These are phyloP conservation scores for Phytophthora sansomeana DNA, from an alignment of 352 stramenopile genomes.

Conservation along the genomic window DNA sequence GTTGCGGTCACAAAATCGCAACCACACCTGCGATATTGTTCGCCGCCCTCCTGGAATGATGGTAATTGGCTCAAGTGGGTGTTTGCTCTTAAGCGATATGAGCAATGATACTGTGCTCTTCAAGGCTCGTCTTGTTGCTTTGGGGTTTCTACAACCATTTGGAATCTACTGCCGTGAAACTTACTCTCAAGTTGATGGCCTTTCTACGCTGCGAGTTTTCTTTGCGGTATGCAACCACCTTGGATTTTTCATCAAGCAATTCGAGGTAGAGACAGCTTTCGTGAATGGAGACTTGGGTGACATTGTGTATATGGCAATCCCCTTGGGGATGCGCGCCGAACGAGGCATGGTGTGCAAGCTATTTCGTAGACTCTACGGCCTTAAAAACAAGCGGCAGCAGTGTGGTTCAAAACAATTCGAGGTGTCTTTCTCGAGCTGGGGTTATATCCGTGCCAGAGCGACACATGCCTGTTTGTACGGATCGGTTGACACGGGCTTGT, in stretches of 20 bases:
- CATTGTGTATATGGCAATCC: constrained; percentile 34
- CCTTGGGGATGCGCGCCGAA: constrained; percentile 7
- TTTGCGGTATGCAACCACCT: constrained; percentile 27
- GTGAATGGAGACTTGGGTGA: constrained; percentile 27
- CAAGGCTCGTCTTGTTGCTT: no score
- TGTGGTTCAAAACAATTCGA: constrained; percentile 40
- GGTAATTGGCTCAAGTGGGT: constrained; percentile 22
- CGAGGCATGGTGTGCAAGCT: constrained; percentile 31
- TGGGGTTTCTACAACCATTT: no score
- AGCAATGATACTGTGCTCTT: no score
- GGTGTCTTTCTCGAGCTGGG: constrained; percentile 8
- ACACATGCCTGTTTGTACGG: constrained; percentile 15
- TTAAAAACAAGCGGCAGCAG: constrained; percentile 42
- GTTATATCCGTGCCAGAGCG: constrained; percentile 6
- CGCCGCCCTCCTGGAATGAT: constrained; percentile 1
- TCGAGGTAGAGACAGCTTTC: constrained; percentile 35
- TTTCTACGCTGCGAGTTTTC: no score
- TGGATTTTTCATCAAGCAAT: constrained; percentile 28
- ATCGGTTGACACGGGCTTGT: neutral
- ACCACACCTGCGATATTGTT: constrained; percentile 28
- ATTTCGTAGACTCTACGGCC: constrained; percentile 36
- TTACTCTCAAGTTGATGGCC: no score
- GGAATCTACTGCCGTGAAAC: no score
- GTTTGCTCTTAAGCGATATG: constrained; percentile 25
- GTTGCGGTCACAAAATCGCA: constrained; percentile 8